These are phyloP conservation scores for Phytophthora fragariaefolia DNA, from an alignment of 352 stramenopile genomes.

Conservation along the genomic window DNA sequence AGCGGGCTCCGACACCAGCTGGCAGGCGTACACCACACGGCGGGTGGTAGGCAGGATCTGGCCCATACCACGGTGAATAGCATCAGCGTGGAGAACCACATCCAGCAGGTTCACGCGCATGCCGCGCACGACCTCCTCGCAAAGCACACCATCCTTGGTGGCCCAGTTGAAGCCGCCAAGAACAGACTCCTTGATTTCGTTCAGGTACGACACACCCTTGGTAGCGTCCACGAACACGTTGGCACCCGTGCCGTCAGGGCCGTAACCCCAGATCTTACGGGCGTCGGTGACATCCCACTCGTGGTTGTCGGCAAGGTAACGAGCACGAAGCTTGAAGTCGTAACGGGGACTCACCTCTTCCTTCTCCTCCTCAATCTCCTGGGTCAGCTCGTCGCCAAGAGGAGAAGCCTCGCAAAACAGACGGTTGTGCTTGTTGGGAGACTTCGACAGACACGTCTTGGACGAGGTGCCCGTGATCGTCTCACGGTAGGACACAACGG, in stretches of 20 bases:
- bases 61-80: slow-evolving; percentile 99
- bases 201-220: slow-evolving; percentile 99
- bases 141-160: slow-evolving; percentile 97
- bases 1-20: slow-evolving; percentile 94
- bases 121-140: slow-evolving; percentile 97
- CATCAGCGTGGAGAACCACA: slow-evolving; percentile 99
- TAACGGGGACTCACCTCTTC: slow-evolving; percentile 89
- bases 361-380: slow-evolving; percentile 98
- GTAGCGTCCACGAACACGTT: slow-evolving; percentile 99
- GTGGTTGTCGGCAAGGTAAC: slow-evolving; percentile 98
- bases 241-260: slow-evolving; percentile 97
- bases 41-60: slow-evolving; percentile 99
- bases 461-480: slow-evolving; percentile 96
- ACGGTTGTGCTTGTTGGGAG: slow-evolving; percentile 99
- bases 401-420: slow-evolving; percentile 96
- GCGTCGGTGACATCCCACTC: slow-evolving; percentile 98
- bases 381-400: slow-evolving; percentile 94
- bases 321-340: slow-evolving; percentile 97
- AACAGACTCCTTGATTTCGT: slow-evolving; percentile 99
- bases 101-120: slow-evolving; percentile 99
- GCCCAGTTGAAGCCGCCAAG: slow-evolving; percentile 99
- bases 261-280: slow-evolving; percentile 99
- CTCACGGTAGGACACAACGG: slow-evolving; percentile 99
- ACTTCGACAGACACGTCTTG: slow-evolving; percentile 99
- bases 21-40: slow-evolving; percentile 98